A percentile compares a stretch with the other conserved stretches of the same genome.
These are phyloP conservation scores for Solanum habrochaites DNA, from an alignment of 257 asterid genomes.

Conservation along the genomic window DNA sequence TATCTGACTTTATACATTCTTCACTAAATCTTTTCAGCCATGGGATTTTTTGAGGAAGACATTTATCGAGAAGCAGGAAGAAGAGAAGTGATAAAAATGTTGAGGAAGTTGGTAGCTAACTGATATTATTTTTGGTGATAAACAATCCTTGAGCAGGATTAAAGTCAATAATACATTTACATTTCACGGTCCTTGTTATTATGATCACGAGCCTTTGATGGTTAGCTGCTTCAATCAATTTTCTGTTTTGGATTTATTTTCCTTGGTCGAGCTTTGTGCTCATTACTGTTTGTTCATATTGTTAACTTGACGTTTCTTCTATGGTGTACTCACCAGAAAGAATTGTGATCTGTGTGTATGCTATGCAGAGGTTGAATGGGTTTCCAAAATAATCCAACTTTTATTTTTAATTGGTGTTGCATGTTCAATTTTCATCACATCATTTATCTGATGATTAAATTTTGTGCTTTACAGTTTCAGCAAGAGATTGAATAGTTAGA, in stretches of 20 bases:
- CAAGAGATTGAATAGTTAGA: neutral
- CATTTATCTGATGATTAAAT: neutral
- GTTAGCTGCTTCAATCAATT: neutral
- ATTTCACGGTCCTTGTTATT: neutral
- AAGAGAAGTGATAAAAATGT: slow-evolving; percentile 37
- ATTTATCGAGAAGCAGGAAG: slow-evolving; percentile 57
- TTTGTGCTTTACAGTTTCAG: neutral
- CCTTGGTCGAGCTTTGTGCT: neutral
- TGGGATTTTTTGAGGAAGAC: slow-evolving; percentile 83
- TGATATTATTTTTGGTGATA: slow-evolving; percentile 15
- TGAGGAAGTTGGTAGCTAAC: slow-evolving; percentile 2
- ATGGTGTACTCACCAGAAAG: neutral
- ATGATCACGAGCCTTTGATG: neutral
- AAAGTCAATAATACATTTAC: slow-evolving; percentile 10
- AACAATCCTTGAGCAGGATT: slow-evolving; percentile 16
- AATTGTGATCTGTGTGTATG: neutral
- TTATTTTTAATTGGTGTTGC: neutral
- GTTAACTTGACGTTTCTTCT: neutral
- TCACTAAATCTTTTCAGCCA: slow-evolving; percentile 43
- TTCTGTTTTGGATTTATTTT: neutral
- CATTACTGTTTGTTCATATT: neutral
- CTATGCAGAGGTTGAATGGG: neutral
- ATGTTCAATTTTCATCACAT: neutral
- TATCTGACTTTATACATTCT: neutral
- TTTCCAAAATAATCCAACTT: neutral